These are phyloP conservation scores for Anastatica hierochuntica DNA, from an alignment of 345 rosid genomes.

Conservation along the genomic window DNA sequence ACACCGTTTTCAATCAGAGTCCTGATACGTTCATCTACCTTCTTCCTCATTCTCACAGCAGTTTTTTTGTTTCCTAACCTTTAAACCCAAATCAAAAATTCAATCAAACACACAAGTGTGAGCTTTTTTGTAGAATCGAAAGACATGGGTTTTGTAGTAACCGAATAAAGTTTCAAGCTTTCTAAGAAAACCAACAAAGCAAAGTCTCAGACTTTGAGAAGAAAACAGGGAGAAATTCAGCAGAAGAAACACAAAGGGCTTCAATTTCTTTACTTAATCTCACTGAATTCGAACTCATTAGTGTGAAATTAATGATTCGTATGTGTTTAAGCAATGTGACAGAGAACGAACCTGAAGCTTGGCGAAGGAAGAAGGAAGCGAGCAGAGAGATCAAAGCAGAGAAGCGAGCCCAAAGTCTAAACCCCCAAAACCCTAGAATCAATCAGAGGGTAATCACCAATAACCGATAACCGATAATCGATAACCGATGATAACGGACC, in stretches of 20 bases:
- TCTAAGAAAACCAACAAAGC: not conserved
- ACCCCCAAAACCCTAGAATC: slow-evolving; percentile 13
- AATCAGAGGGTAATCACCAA: not conserved
- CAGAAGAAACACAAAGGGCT: not conserved
- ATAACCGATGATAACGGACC: not conserved
- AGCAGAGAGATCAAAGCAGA: slow-evolving; percentile 6
- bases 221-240: not conserved
- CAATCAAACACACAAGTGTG: not conserved
- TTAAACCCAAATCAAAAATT: not conserved
- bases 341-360: slow-evolving; percentile 15
- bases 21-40: slow-evolving; percentile 88
- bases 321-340: not conserved
- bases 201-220: not conserved
- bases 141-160: not conserved
- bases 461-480: not conserved
- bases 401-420: slow-evolving; percentile 16
- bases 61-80: not conserved
- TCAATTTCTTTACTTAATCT: not conserved
- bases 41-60: slow-evolving; percentile 68
- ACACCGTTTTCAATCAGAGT: slow-evolving; percentile 92
- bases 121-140: not conserved
- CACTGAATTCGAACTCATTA: too few species aligned
- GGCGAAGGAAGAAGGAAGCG: not conserved
- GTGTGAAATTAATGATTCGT: not conserved
- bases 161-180: slow-evolving; percentile 8